These are phyloP conservation scores for Citrus maxima DNA, from an alignment of 345 rosid genomes.

Conservation along the genomic window DNA sequence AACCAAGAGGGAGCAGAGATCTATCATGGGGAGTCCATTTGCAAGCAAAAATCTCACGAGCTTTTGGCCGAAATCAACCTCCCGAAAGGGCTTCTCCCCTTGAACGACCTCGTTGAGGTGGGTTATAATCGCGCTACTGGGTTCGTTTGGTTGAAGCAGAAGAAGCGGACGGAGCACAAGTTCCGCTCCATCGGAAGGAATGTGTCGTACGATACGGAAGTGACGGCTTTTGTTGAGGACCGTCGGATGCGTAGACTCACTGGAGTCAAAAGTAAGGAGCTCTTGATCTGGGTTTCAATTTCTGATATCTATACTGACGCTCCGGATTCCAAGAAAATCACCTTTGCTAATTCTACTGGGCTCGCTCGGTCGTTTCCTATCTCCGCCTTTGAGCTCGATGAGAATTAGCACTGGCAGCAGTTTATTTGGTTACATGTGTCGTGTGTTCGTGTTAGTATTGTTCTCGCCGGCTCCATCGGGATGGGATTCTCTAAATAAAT, in stretches of 20 bases:
- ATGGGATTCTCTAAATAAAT: background rate
- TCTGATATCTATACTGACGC: slow-evolving; percentile 45
- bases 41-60: slow-evolving; percentile 47
- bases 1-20: slow-evolving; percentile 51
- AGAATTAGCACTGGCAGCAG: background rate
- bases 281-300: slow-evolving; percentile 53
- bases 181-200: slow-evolving; percentile 35
- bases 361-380: slow-evolving; percentile 51
- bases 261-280: slow-evolving; percentile 57
- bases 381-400: slow-evolving; percentile 46
- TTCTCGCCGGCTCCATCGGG: too few relatives aligned
- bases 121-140: slow-evolving; percentile 52
- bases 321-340: slow-evolving; percentile 31
- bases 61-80: slow-evolving; percentile 40
- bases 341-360: slow-evolving; percentile 44
- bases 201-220: slow-evolving; percentile 48
- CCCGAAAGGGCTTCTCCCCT: slow-evolving; percentile 55
- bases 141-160: slow-evolving; percentile 62
- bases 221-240: slow-evolving; percentile 50
- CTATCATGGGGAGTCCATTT: slow-evolving; percentile 35
- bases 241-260: slow-evolving; percentile 43
- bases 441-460: background rate
- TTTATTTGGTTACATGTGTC: background rate
- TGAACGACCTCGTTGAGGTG: slow-evolving; percentile 48
- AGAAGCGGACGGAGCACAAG: slow-evolving; percentile 35